A percentile compares a stretch with the other conserved stretches of the same genome.
Evolutionary conservation across 1,284 basidiomycete species (phyloP).

Genomic region (Neonothopanus nambi): DNA sequence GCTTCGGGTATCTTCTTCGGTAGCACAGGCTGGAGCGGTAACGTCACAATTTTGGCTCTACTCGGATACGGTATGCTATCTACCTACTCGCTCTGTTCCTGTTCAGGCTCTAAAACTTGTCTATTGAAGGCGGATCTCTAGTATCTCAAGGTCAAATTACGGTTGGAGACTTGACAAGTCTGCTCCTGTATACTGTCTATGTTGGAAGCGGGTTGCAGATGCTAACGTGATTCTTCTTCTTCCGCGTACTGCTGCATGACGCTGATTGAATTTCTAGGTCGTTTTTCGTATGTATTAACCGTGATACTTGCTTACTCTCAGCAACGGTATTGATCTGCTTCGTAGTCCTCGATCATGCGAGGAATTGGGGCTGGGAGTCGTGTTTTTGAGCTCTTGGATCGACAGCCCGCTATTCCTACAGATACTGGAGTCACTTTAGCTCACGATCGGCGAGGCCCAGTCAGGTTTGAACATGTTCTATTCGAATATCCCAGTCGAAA

Average conservation of each 20-base stretch:
- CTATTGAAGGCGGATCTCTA: constrained; percentile 78
- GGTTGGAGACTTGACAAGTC: constrained; percentile 87
- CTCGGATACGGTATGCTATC: constrained; percentile 84
- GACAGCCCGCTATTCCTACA: constrained; percentile 70
- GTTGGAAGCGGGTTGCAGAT: constrained; percentile 81
- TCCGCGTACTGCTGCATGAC: background rate
- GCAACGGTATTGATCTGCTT: background rate
- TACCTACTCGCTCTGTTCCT: background rate
- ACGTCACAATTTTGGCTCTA: constrained; percentile 86
- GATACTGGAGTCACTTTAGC: constrained; percentile 59
- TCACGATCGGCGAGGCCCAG: constrained; percentile 57
- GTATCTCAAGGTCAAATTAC: constrained; percentile 87
- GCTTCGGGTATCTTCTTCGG: constrained; percentile 94
- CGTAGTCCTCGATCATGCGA: constrained; percentile 80
- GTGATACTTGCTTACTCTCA: background rate
- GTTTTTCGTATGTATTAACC: constrained; percentile 51
- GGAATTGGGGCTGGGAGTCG: constrained; percentile 92
- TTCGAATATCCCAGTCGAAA: constrained; percentile 89
- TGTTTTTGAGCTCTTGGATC: constrained; percentile 91
- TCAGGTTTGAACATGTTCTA: constrained; percentile 78
- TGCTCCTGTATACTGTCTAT: constrained; percentile 93
- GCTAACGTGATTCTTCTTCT: constrained; percentile 57
- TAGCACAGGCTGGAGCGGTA: constrained; percentile 92
- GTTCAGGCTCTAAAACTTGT: background rate
- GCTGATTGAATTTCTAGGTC: constrained; percentile 34